These are phyloP conservation scores for Nephelium lappaceum DNA, from an alignment of 345 rosid species.

Conservation along the genomic window DNA sequence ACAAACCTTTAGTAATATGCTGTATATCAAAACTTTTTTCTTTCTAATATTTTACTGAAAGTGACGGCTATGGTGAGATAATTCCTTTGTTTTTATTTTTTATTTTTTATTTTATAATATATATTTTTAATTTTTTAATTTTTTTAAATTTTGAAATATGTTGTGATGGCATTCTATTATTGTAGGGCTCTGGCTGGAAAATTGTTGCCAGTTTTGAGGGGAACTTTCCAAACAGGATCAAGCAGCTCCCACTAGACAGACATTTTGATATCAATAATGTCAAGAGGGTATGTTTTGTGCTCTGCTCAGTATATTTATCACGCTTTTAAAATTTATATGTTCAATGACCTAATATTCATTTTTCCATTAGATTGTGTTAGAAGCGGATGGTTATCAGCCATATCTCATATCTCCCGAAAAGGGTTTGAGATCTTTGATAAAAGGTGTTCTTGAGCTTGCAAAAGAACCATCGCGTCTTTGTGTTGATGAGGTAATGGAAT, in stretches of 20 bases:
- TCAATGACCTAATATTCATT: conserved; percentile 3
- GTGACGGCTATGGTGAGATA: not conserved
- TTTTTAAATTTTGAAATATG: conserved; percentile 6
- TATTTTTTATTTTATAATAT: too few relatives aligned
- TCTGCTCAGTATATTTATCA: not conserved
- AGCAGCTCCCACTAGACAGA: conserved; percentile 96
- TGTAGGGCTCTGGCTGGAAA: conserved; percentile 99
- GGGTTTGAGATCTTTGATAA: conserved; percentile 78
- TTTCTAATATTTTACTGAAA: not conserved
- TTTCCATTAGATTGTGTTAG: conserved; percentile 61
- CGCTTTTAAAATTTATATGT: conserved; percentile 7
- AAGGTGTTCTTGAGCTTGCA: conserved; percentile 74
- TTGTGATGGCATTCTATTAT: not conserved
- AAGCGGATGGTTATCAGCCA: conserved; percentile 90
- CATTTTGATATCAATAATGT: conserved; percentile 91
- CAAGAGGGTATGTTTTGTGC: conserved; percentile 32
- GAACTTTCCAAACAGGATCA: conserved; percentile 86
- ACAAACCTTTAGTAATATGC: not conserved
- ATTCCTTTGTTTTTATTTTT: not conserved
- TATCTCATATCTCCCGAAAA: conserved; percentile 88
- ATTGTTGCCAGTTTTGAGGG: conserved; percentile 99
- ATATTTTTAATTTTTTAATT: too few relatives aligned
- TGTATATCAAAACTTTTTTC: not conserved
- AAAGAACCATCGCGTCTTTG: conserved; percentile 79
- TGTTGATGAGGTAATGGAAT: conserved; percentile 71